Evolutionary conservation across 495 filamentous ascomycete genomes (phyloP).

Genomic region (Aspergillus asperescens): DNA sequence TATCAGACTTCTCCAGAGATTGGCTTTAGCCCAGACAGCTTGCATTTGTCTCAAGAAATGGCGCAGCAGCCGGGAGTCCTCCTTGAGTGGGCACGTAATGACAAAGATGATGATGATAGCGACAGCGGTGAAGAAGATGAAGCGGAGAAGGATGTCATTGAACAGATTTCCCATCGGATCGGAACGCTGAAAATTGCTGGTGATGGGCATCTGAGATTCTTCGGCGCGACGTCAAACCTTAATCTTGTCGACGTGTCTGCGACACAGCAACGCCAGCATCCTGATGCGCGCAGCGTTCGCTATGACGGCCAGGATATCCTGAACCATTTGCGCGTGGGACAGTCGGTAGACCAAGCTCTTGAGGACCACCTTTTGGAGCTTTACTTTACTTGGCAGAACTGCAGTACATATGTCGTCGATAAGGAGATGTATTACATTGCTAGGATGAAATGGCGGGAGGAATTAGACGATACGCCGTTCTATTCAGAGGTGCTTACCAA

Average conservation of each 20-base stretch:
- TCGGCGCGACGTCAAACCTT: conserved; percentile 46
- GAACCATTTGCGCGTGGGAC: conserved; percentile 40
- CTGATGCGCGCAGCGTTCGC: conserved; percentile 46
- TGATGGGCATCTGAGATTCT: conserved; percentile 47
- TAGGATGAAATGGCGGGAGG: conserved; percentile 38
- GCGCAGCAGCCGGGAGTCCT: conserved; percentile 30
- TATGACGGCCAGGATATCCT: conserved; percentile 44
- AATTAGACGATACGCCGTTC: conserved; percentile 41
- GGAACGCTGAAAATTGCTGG: conserved; percentile 45
- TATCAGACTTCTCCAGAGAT: conserved; percentile 21
- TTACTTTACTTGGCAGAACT: conserved; percentile 50
- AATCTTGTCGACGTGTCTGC: conserved; percentile 44
- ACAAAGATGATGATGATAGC: conserved; percentile 25
- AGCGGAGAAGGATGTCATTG: conserved; percentile 42
- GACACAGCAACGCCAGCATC: conserved; percentile 44
- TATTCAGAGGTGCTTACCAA: conserved; percentile 49
- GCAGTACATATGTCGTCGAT: conserved; percentile 46
- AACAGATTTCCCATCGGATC: conserved; percentile 44
- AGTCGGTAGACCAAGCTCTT: conserved; percentile 36
- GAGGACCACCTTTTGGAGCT: conserved; percentile 46
- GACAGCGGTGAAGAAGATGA: conserved; percentile 44
- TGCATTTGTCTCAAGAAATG: conserved; percentile 33
- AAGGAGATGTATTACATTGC: conserved; percentile 44
- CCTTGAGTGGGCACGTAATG: conserved; percentile 19
- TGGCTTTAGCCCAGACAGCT: conserved; percentile 27